phyloP scores from a whole-genome alignment of 495 filamentous ascomycete genomes.

The Lasiosphaeria hispida region DNA sequence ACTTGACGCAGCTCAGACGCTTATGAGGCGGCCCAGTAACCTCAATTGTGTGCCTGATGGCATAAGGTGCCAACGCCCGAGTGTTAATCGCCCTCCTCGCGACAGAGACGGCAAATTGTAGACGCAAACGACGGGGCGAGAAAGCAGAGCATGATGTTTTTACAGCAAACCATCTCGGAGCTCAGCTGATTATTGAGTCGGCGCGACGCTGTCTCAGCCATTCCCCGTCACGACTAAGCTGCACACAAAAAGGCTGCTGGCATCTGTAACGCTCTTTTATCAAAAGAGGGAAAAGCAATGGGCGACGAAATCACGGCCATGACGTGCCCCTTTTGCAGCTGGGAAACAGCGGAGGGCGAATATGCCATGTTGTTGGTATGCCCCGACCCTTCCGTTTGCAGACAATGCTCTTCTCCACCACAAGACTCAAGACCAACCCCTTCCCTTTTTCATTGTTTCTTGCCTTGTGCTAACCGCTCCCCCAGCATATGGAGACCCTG shows the following conservation, averaged over 20 bases:
- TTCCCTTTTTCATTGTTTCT: neutral
- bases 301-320: neutral
- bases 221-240: too few species aligned
- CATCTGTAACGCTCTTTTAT: too few species aligned
- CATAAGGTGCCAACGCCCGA: too few species aligned
- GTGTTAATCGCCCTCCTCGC: too few species aligned
- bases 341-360: constrained; percentile 24
- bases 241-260: too few species aligned
- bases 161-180: too few species aligned
- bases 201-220: too few species aligned
- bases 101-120: too few species aligned
- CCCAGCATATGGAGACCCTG: constrained; percentile 55
- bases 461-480: neutral
- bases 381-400: neutral
- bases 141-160: too few species aligned
- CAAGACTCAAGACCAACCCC: neutral
- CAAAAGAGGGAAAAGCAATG: too few species aligned
- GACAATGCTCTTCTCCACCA: neutral
- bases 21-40: constrained; percentile 1
- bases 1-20: constrained; percentile 10
- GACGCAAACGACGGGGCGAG: too few species aligned
- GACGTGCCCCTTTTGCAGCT: constrained; percentile 33
- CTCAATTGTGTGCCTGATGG: neutral
- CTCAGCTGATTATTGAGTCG: too few species aligned
- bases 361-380: constrained; percentile 33